Conservation (phyloP, 495 filamentous ascomycete species). For the Monascus purpureus region DNA sequence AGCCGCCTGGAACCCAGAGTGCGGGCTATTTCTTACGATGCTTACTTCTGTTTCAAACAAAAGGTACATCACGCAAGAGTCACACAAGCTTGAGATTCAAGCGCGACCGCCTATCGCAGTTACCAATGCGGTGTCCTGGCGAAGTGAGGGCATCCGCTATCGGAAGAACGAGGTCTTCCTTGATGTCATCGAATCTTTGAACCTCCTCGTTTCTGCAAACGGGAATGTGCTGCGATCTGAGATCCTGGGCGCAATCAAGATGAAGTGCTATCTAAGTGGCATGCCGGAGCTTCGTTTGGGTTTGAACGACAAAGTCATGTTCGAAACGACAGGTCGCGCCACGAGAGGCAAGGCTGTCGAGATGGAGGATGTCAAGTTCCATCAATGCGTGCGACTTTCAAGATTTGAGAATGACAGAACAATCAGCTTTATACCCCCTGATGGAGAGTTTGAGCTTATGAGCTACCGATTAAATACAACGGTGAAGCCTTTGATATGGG, state of each 20-base stretch:
- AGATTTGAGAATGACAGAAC: constrained; percentile 98
- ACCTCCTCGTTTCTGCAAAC: constrained; percentile 85
- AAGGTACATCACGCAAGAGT: constrained; percentile 97
- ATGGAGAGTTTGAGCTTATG: constrained; percentile 99
- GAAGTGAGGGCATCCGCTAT: constrained; percentile 95
- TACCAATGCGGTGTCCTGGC: constrained; percentile 96
- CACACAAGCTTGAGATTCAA: constrained; percentile 95
- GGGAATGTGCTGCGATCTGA: constrained; percentile 95
- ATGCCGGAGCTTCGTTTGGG: constrained; percentile 96
- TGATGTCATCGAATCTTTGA: constrained; percentile 93
- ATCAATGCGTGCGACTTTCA: constrained; percentile 92
- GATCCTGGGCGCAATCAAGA: constrained; percentile 94
- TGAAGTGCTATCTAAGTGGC: constrained; percentile 98
- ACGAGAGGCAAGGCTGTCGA: constrained; percentile 95
- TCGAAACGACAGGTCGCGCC: constrained; percentile 91
- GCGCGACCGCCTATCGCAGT: constrained; percentile 99
- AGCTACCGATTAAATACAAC: constrained; percentile 98
- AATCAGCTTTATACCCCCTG: constrained; percentile 97
- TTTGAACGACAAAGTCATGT: constrained; percentile 99
- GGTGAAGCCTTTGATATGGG: constrained; percentile 97
- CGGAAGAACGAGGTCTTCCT: constrained; percentile 99
- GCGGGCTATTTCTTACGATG: neutral
- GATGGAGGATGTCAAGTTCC: constrained; percentile 99
- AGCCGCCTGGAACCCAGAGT: too few relatives aligned
- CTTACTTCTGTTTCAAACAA: constrained; percentile 4